A percentile compares a stretch with the other conserved stretches of the same genome.
These are phyloP conservation scores for Austroboletus novae-zelandiae DNA, from an alignment of 1,284 basidiomycete species.

Conservation along the genomic window DNA sequence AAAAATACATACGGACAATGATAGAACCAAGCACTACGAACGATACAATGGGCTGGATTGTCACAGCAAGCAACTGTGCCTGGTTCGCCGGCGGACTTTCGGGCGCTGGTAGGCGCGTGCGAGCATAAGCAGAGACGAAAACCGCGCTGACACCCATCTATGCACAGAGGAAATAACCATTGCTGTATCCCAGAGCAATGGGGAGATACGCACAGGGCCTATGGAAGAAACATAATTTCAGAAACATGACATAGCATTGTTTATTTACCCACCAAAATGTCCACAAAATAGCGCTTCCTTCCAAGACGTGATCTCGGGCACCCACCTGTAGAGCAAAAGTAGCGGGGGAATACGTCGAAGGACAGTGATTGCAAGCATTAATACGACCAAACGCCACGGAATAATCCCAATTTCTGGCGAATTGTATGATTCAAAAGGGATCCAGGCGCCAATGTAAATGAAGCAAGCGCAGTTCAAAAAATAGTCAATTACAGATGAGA, in stretches of 20 bases:
- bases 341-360: slow-evolving; percentile 78
- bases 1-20: slow-evolving; percentile 59
- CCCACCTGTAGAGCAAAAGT: slow-evolving; percentile 71
- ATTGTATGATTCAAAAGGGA: slow-evolving; percentile 75
- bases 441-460: slow-evolving; percentile 89
- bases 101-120: slow-evolving; percentile 63
- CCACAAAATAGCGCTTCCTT: slow-evolving; percentile 81
- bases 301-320: slow-evolving; percentile 83
- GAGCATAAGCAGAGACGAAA: slow-evolving; percentile 80
- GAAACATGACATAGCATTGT: neutral
- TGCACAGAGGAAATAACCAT: neutral
- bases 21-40: slow-evolving; percentile 86
- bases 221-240: slow-evolving; percentile 3
- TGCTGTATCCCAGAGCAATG: neutral
- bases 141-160: slow-evolving; percentile 83
- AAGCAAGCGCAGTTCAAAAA: slow-evolving; percentile 85
- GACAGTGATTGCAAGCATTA: slow-evolving; percentile 66
- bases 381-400: slow-evolving; percentile 69
- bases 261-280: slow-evolving; percentile 66
- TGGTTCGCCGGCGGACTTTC: slow-evolving; percentile 58
- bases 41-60: slow-evolving; percentile 76
- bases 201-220: slow-evolving; percentile 52
- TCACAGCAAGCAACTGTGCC: slow-evolving; percentile 68
- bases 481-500: slow-evolving; percentile 87
- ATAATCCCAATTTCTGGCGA: slow-evolving; percentile 61